Evolutionary conservation across 2,329 filamentous ascomycete genomes (phyloP).

Genomic region (Alternaria gaisen): DNA sequence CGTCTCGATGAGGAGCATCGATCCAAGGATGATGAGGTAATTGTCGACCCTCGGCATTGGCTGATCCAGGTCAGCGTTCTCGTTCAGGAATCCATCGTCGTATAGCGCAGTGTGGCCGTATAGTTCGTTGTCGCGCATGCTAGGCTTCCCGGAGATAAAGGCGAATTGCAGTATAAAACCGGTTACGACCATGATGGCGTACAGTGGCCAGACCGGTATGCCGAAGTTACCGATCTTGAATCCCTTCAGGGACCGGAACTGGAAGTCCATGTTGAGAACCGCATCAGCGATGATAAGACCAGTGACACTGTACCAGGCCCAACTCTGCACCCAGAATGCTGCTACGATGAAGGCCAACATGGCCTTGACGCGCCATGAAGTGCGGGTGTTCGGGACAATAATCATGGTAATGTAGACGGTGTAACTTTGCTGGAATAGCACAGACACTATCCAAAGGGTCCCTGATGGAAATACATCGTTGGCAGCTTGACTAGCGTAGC

Average conservation of each 20-base stretch:
- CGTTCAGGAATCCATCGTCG: conserved; percentile 50
- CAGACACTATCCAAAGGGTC: conserved; percentile 57
- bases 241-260: conserved; percentile 28
- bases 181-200: conserved; percentile 39
- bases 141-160: conserved; percentile 53
- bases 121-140: conserved; percentile 50
- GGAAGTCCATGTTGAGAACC: conserved; percentile 55
- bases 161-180: conserved; percentile 55
- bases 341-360: conserved; percentile 53
- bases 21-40: conserved; percentile 56
- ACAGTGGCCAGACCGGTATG: conserved; percentile 45
- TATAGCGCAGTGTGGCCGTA: conserved; percentile 55
- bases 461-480: conserved; percentile 55
- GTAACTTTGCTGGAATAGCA: conserved; percentile 58
- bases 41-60: conserved; percentile 55
- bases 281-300: conserved; percentile 60
- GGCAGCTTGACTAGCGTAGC: conserved; percentile 52
- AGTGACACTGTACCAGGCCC: conserved; percentile 58
- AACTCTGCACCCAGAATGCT: conserved; percentile 59
- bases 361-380: conserved; percentile 53
- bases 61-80: conserved; percentile 42
- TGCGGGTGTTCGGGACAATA: conserved; percentile 56
- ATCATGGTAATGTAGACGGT: conserved; percentile 61
- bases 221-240: conserved; percentile 22
- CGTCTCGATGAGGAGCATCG: conserved; percentile 54